A percentile compares a stretch with the other conserved stretches of the same genome.
Evolutionary conservation across 225 moss, liverwort and hornwort genomes (phyloP).

Genomic region (Pseudoscleropodium purum): DNA sequence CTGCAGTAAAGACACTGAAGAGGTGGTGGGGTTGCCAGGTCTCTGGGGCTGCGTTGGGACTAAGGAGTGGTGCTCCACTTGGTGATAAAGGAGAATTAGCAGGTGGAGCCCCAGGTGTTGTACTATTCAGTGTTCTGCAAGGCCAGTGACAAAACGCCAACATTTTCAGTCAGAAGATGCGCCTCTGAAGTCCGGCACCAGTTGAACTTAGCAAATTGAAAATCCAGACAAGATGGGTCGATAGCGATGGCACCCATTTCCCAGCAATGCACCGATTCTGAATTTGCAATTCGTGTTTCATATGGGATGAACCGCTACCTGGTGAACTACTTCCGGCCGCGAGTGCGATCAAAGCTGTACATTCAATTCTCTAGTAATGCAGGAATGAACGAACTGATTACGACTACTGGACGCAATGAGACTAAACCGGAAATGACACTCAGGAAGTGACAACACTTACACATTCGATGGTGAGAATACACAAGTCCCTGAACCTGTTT

Average conservation of each 20-base stretch:
- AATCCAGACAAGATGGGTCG: not conserved
- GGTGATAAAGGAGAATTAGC: not conserved
- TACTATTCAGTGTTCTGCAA: slow-evolving; percentile 13
- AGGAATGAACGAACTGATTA: not conserved
- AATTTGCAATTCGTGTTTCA: not conserved
- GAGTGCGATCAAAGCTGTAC: not conserved
- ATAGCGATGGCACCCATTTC: not conserved
- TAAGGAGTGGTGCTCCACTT: not conserved
- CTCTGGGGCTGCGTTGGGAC: not conserved
- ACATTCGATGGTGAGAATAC: not conserved
- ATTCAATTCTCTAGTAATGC: not conserved
- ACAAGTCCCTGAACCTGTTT: slow-evolving; percentile 22
- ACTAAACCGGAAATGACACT: not conserved
- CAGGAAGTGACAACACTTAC: slow-evolving; percentile 4
- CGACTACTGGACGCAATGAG: not conserved
- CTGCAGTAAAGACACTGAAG: not conserved
- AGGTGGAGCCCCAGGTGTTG: not conserved
- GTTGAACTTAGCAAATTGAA: not conserved
- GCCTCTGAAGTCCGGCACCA: not conserved
- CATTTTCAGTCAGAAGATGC: not conserved
- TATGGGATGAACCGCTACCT: not conserved
- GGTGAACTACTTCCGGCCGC: not conserved
- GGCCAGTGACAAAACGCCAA: not conserved
- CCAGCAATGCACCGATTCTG: not conserved
- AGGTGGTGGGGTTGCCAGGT: slow-evolving; percentile 8